phyloP scores from a whole-genome alignment of 345 rosid species.

The Camelina laxa region DNA sequence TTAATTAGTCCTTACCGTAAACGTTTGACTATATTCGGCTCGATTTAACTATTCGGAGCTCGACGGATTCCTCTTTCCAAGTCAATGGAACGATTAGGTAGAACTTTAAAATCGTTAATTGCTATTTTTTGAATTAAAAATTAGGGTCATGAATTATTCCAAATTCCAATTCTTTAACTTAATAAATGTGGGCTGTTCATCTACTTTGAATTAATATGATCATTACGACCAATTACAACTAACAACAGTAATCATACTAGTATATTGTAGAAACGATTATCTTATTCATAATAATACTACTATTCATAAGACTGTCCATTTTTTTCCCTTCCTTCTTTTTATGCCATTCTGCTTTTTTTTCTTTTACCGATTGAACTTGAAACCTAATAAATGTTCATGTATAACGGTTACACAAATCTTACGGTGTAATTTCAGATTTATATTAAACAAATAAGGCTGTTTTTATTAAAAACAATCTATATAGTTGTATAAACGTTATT shows the following conservation, averaged over 20 bases:
- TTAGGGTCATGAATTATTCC: constrained; percentile 25
- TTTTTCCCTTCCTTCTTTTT: not conserved
- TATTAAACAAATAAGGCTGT: not conserved
- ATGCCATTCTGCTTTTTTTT: not conserved
- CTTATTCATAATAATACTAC: too few relatives aligned
- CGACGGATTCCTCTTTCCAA: constrained; percentile 14
- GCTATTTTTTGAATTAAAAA: constrained; percentile 1
- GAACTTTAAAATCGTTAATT: not conserved
- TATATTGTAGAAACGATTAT: not conserved
- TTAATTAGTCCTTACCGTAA: not conserved
- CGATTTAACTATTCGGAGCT: not conserved
- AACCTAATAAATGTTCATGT: too few relatives aligned
- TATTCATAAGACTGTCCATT: not conserved
- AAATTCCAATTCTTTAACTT: constrained; percentile 10
- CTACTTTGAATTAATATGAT: constrained; percentile 19
- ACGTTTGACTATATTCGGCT: constrained; percentile 17
- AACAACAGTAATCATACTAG: constrained; percentile 13
- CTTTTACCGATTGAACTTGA: too few relatives aligned
- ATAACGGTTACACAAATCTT: too few relatives aligned
- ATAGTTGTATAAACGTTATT: too few relatives aligned
- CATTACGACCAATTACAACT: constrained; percentile 26
- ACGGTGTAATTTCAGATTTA: not conserved
- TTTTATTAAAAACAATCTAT: too few relatives aligned
- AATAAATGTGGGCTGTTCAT: constrained; percentile 12
- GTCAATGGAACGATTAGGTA: constrained; percentile 30